These are phyloP conservation scores for Nyssa sinensis DNA, from an alignment of 148 eudicot species.

Conservation along the genomic window DNA sequence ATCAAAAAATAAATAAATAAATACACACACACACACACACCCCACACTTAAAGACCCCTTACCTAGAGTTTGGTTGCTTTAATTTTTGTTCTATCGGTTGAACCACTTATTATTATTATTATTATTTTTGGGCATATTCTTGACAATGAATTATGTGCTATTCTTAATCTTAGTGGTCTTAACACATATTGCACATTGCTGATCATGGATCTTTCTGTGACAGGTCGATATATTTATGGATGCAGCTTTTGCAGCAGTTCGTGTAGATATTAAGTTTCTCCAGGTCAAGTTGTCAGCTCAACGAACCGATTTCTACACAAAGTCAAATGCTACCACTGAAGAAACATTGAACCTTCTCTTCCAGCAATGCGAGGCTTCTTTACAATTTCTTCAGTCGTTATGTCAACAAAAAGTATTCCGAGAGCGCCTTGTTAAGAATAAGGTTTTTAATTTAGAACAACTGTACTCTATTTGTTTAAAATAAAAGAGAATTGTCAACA, in stretches of 20 bases:
- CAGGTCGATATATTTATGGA: constrained; percentile 85
- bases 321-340: constrained; percentile 40
- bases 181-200: constrained; percentile 2
- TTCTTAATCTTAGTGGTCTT: neutral
- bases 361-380: constrained; percentile 91
- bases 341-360: constrained; percentile 51
- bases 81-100: neutral
- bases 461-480: neutral
- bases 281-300: constrained; percentile 54
- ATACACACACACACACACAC: too few relatives aligned
- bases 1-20: too few relatives aligned
- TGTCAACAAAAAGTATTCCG: constrained; percentile 82
- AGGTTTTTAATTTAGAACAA: constrained; percentile 47
- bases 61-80: constrained; percentile 1
- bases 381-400: constrained; percentile 80
- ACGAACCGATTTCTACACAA: constrained; percentile 22
- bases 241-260: constrained; percentile 78
- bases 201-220: constrained; percentile 21
- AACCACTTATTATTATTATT: neutral
- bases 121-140: constrained; percentile 2
- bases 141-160: neutral
- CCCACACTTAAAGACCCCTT: neutral
- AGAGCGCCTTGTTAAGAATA: constrained; percentile 72
- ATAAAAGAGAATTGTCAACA: neutral
- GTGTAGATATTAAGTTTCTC: constrained; percentile 58